Evolutionary conservation across 1,284 basidiomycete genomes (phyloP).

Genomic region (Xerocomus minutiporus): DNA sequence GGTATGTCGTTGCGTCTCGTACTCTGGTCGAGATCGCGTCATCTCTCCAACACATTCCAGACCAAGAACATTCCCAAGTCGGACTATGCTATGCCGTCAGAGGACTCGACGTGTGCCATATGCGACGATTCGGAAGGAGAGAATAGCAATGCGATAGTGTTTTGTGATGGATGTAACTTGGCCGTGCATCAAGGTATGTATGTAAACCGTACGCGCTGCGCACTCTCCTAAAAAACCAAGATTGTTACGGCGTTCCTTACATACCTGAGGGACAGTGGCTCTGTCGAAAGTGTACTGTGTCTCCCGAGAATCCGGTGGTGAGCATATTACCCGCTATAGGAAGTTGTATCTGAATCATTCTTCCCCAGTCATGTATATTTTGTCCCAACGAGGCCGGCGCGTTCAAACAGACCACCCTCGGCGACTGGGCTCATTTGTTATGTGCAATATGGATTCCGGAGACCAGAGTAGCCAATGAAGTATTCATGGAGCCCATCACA

Average conservation of each 20-base stretch:
- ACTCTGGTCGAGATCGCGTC: background rate
- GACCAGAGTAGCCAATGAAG: constrained; percentile 88
- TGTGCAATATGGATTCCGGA: constrained; percentile 99
- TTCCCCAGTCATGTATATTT: constrained; percentile 75
- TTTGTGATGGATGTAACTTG: constrained; percentile 98
- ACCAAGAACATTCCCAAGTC: constrained; percentile 88
- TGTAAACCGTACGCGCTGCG: background rate
- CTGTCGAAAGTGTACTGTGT: constrained; percentile 97
- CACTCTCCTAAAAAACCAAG: constrained; percentile 39
- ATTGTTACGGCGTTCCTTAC: constrained; percentile 99
- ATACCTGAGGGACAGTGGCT: constrained; percentile 99
- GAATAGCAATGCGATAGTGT: constrained; percentile 98
- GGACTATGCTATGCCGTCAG: constrained; percentile 76
- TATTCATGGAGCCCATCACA: constrained; percentile 98
- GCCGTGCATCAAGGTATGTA: constrained; percentile 92
- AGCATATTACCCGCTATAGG: constrained; percentile 27
- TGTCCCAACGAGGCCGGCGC: constrained; percentile 97
- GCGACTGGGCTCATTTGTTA: constrained; percentile 94
- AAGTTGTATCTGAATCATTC: background rate
- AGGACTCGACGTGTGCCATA: constrained; percentile 94
- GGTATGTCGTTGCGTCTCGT: constrained; percentile 43
- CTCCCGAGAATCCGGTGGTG: constrained; percentile 93
- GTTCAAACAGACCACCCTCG: constrained; percentile 94
- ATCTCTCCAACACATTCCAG: constrained; percentile 37
- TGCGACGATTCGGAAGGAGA: constrained; percentile 99